Base-by-base conservation (phyloP, 208 protist genomes). In the Novymonas esmeraldas region DNA sequence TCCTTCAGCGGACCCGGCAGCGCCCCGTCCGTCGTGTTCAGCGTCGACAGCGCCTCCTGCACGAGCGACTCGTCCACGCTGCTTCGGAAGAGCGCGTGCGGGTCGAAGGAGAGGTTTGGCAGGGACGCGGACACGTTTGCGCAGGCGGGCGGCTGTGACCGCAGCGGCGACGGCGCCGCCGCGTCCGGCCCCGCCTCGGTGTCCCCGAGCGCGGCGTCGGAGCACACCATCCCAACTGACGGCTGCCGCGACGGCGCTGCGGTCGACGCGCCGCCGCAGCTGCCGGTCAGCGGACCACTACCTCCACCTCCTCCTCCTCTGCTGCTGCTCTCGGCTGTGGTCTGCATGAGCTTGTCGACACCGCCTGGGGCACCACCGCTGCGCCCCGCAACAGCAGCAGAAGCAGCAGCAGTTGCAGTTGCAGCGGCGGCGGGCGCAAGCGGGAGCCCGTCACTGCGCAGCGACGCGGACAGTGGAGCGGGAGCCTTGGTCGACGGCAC, bases 1-100 rank as follows among this genome's bases (percentile, higher is more conserved):
- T 89, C 81, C 52, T 86, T 85, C 44, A 93, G 62, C 5, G 86
- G 31, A 9, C 34, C 34, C 1, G 89, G 86, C 31, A 93, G 79
- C 6, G 60, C 59, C 18, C 64, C 68, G 16, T 79, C 55, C 29
- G 22, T 33, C 24, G 64, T 48, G 46, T 59, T 68, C 9, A 72
- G 54, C 39, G 68, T 68, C 18, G 66, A 68, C 46, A 84, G 38
- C 33, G 76, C 81, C 46, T 75, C 70, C 31, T 41, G 60, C 31
- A 87, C 64, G 6, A 82, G 64, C 28, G 65, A 62, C 44, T 83
- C 81, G 46, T 77, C 66, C 26, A 82, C 26, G 69, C 74, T 84
- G 41, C 48, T 79, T 44, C 42, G 39, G 64, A 77, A 81, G 11
- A 77, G 31, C 14, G 28, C 20, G 26, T 65, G 63, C 0, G 70